Evolutionary conservation across 1,284 basidiomycete species (phyloP), one percentile per base, ranked within the genome.

Genomic region (Heterobasidion parviporum): DNA sequence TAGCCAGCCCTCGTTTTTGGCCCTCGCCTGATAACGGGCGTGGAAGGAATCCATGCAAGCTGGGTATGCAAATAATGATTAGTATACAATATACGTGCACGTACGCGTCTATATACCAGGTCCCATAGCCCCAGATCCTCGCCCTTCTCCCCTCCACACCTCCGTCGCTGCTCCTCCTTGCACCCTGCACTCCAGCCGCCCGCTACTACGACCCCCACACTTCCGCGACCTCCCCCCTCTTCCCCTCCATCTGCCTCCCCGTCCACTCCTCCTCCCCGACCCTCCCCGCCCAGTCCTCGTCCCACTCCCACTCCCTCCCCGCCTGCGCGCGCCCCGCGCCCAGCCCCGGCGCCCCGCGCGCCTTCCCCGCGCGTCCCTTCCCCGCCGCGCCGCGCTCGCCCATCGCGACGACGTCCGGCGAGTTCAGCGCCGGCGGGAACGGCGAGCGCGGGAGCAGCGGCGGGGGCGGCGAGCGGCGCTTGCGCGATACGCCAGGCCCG

Each of bases 221-320:
- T 35, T 61, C 56, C 33, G 66, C 60, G n/a, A 67, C 54, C 33
- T 61, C 64, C 6, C 61, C 59, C 59, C 70, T 74, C 64, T 64
- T 72, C 57, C 69, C 68, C 47, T 72, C 76, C 52, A 73, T 62
- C 60, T 73, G 68, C 57, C 67, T 63, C 1, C 72, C 76, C 12
- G 73, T 76, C 78, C 75, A 76, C 14, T 78, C 77, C 54, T 79
- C 78, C 53, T 76, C 77, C 1, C 71, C 73, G 0, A 71, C 72
- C 52, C 68, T 66, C 51, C 75, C 72, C 10, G 71, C 76, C 86
- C 86, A 83, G 64, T 84, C 73, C 35, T 50, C 54, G 35, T 51
- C 50, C 50, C 50, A 51, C 12, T 33, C 32, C 50, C 15, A 34
- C n/a, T 47, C 46, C 46, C 18, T 18, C 2, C 46, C 18, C 2